phyloP scores from a whole-genome alignment of 495 filamentous ascomycete species.

The Paragyromitra xinjiangensis region DNA sequence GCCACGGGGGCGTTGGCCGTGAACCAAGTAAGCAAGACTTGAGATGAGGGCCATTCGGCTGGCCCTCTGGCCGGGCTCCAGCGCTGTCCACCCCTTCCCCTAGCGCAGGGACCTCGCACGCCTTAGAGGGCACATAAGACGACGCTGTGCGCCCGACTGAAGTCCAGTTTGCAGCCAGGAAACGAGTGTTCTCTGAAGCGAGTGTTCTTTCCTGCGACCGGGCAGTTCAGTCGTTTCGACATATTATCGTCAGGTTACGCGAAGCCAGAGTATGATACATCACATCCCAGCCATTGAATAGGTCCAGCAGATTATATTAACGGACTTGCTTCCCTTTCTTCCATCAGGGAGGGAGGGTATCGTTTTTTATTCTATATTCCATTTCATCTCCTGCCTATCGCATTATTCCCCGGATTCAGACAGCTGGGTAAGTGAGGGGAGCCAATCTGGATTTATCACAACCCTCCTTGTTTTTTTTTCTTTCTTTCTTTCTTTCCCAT shows the following conservation, averaged over 20 bases:
- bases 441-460: neutral
- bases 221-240: no score
- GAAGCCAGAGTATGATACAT: neutral
- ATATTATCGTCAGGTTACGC: neutral
- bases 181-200: no score
- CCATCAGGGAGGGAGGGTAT: neutral
- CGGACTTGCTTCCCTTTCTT: constrained; percentile 4
- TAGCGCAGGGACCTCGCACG: constrained; percentile 12
- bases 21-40: no score
- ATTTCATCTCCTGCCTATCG: neutral
- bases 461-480: neutral
- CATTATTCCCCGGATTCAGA: constrained; percentile 3
- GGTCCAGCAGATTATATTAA: neutral
- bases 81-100: neutral
- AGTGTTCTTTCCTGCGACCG: no score
- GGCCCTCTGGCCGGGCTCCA: neutral
- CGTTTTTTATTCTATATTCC: neutral
- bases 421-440: neutral
- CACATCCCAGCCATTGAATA: constrained; percentile 3
- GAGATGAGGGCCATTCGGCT: neutral
- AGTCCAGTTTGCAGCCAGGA: neutral
- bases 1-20: no score
- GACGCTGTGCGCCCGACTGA: constrained; percentile 6
- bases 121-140: constrained; percentile 17
- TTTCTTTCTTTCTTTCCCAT: no score